phyloP scores from a whole-genome alignment of 805 yeast species.

The Yamadazyma sp. region DNA sequence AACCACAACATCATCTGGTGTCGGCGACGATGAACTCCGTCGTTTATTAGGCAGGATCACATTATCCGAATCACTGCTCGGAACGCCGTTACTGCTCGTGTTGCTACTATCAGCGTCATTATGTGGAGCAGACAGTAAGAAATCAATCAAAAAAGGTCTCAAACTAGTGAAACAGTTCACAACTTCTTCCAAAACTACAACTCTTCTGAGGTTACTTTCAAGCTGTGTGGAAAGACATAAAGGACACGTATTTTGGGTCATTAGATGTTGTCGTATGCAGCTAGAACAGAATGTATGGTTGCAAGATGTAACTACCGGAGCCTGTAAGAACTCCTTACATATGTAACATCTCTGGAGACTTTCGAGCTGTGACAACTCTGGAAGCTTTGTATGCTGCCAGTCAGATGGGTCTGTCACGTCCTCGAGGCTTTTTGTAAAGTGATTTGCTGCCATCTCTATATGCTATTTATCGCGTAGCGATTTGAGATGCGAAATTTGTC shows the following conservation, averaged over 20 bases:
- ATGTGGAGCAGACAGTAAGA: background rate
- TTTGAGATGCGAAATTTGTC: too few relatives aligned
- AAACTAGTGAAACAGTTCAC: constrained; percentile 50
- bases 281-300: constrained; percentile 87
- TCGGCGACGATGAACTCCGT: constrained; percentile 1
- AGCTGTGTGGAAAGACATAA: constrained; percentile 69
- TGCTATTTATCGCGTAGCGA: too few relatives aligned
- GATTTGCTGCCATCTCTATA: constrained; percentile 4
- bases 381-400: constrained; percentile 56
- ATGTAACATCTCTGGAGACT: constrained; percentile 77
- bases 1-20: constrained; percentile 7
- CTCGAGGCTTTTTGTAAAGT: constrained; percentile 5
- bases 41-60: constrained; percentile 3
- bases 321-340: constrained; percentile 76
- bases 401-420: constrained; percentile 65
- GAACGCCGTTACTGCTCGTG: background rate
- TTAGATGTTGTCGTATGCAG: constrained; percentile 73
- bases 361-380: constrained; percentile 62
- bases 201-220: constrained; percentile 68
- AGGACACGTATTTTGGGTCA: constrained; percentile 68
- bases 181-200: constrained; percentile 69
- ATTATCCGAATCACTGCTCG: background rate
- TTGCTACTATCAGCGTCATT: background rate
- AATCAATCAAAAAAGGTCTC: constrained; percentile 17
- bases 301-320: constrained; percentile 84